Base-by-base conservation (phyloP, 257 asterid genomes). In the Prunella vulgaris region DNA sequence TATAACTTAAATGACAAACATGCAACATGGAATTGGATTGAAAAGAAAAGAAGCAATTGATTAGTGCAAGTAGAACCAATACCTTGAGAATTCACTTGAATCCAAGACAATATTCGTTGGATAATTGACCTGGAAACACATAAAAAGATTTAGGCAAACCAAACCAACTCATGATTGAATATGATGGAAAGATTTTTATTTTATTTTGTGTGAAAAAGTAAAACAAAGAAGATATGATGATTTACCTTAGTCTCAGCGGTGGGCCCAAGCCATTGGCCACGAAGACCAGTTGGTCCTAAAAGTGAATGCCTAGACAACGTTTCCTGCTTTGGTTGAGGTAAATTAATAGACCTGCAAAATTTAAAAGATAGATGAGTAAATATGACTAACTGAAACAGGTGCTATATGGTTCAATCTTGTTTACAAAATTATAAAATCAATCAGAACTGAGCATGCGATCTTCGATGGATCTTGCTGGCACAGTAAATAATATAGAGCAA, bases 231-330 rank as follows among this genome's bases (percentile, higher is more conserved):
- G 28, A 67, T 18, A 66, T 48, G 1, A 65, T 10, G 7, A 68
- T 64, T 69, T 64, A 91, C 99, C 97, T 91, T 89, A 71, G 84
- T 66, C 80, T 83, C 96, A 64, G 93, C 60, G 66, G 80, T 79
- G 53, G 95, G 92, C 75, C 87, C 90, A 48, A 60, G 74, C 96
- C 96, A 84, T 69, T 86, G 95, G 78, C 95, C 95, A 74, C 70
- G 91, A 75, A 94, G 99, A 78, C 96, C 96, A 80, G 78, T 87
- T 54, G 96, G 94, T 64, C 96, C 96, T 60, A 94, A 80, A 56
- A 93, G 37, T 10, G 97, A 88, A 89, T 90, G 96, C 66, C 96
- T 87, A 53, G 97, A 89, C 76, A 90, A 76, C 21, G 97, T 90
- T 79, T 93, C 99, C 81, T 88, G 87, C 86, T 87, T 89, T 70